phyloP scores from a whole-genome alignment of 768 basidiomycete species.

The Dacryopinax spathularia region DNA sequence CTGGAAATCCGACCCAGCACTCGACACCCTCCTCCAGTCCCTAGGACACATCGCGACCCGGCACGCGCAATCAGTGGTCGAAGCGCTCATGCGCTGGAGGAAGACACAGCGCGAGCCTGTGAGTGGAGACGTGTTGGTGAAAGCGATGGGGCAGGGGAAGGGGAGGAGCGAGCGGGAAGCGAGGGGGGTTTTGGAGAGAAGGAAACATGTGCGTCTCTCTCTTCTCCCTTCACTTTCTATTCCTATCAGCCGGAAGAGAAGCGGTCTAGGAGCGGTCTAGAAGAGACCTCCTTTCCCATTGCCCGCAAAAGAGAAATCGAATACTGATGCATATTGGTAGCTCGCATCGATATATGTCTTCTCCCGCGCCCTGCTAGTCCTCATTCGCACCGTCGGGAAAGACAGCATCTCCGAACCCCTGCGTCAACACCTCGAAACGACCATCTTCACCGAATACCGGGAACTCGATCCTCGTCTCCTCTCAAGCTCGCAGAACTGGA shows the following conservation, averaged over 20 bases:
- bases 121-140: constrained; percentile 19
- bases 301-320: constrained; percentile 53
- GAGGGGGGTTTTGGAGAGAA: constrained; percentile 18
- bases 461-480: constrained; percentile 16
- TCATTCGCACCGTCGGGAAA: constrained; percentile 43
- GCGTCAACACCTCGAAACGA: background rate
- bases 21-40: constrained; percentile 74
- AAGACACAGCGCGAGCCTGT: constrained; percentile 50
- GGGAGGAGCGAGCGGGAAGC: constrained; percentile 20
- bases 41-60: constrained; percentile 77
- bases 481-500: constrained; percentile 57
- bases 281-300: constrained; percentile 38
- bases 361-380: constrained; percentile 69
- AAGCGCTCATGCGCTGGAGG: constrained; percentile 78
- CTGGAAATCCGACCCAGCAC: constrained; percentile 53
- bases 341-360: constrained; percentile 79
- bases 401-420: constrained; percentile 1
- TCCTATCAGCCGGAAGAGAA: background rate
- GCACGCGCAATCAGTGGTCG: constrained; percentile 69
- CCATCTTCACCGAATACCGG: background rate
- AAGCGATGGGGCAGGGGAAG: constrained; percentile 14
- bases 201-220: constrained; percentile 16
- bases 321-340: constrained; percentile 6
- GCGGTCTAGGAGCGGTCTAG: constrained; percentile 19
- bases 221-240: too few relatives aligned